These are phyloP conservation scores for Theileria parva DNA, from an alignment of 169 alveolate genomes.

Conservation along the genomic window DNA sequence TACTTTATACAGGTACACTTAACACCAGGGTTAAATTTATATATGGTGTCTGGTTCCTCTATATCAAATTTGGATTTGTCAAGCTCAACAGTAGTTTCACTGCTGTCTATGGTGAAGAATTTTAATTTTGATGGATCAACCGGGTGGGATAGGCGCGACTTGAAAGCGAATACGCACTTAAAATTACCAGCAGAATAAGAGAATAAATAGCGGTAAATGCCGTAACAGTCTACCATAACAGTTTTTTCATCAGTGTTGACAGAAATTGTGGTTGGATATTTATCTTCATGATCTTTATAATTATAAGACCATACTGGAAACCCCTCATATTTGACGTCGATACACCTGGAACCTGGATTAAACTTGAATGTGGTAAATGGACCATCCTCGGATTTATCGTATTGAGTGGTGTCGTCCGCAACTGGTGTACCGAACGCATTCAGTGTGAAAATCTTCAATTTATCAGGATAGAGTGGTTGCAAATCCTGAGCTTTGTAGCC, in stretches of 20 bases:
- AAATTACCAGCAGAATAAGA: not conserved
- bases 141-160: not conserved
- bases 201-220: not conserved
- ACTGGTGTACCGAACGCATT: not conserved
- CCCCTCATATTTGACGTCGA: not conserved
- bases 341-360: not conserved
- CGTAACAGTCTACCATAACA: not conserved
- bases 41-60: not conserved
- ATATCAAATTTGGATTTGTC: not conserved
- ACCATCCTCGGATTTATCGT: not conserved
- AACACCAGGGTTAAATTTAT: not conserved
- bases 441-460: not conserved
- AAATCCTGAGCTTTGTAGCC: not conserved
- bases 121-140: not conserved
- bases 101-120: not conserved
- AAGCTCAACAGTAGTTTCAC: not conserved
- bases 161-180: not conserved
- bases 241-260: not conserved
- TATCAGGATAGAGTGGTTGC: not conserved
- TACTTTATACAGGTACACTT: not conserved
- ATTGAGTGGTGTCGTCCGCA: not conserved
- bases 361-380: not conserved
- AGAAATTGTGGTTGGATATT: not conserved
- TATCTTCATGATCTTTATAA: conserved; percentile 2
- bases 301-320: not conserved